These are phyloP conservation scores for Diatrype stigma DNA, from an alignment of 2,329 filamentous ascomycete genomes.

Conservation along the genomic window DNA sequence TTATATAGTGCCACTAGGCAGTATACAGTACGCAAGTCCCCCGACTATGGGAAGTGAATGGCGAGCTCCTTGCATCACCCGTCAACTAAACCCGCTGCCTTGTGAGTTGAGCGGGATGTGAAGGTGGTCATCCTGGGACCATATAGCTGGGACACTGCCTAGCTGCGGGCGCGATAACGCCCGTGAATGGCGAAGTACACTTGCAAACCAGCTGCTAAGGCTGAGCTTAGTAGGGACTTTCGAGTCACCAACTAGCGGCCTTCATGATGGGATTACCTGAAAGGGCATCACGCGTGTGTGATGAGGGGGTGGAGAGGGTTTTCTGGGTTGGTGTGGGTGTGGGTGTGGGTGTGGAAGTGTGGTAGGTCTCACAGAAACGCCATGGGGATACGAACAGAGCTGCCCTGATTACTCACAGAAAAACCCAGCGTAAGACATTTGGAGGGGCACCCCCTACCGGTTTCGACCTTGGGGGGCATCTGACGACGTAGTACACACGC, in stretches of 20 bases:
- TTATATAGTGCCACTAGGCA: constrained; percentile 26
- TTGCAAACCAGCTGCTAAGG: background rate
- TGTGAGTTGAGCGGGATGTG: constrained; percentile 23
- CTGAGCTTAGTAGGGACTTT: constrained; percentile 1
- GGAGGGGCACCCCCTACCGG: constrained; percentile 8
- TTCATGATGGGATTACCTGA: constrained; percentile 11
- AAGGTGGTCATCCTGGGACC: constrained; percentile 24
- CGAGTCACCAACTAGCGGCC: background rate
- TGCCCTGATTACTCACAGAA: constrained; percentile 2
- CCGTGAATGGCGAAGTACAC: constrained; percentile 17
- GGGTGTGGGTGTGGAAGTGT: background rate
- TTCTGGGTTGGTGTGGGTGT: constrained; percentile 11
- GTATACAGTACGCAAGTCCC: constrained; percentile 19
- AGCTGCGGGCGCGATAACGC: constrained; percentile 16
- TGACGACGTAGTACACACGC: constrained; percentile 23
- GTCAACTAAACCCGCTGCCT: constrained; percentile 27
- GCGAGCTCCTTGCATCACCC: constrained; percentile 28
- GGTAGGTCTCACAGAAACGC: constrained; percentile 11
- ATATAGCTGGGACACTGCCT: constrained; percentile 14
- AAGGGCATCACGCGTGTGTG: constrained; percentile 18
- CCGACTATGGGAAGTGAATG: constrained; percentile 9
- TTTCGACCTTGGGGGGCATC: constrained; percentile 19
- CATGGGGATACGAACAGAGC: constrained; percentile 14
- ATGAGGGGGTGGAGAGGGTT: constrained; percentile 24
- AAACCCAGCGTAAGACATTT: constrained; percentile 16